Conservation (phyloP, 1,284 basidiomycete species). For the Phenoliferia sp. region DNA sequence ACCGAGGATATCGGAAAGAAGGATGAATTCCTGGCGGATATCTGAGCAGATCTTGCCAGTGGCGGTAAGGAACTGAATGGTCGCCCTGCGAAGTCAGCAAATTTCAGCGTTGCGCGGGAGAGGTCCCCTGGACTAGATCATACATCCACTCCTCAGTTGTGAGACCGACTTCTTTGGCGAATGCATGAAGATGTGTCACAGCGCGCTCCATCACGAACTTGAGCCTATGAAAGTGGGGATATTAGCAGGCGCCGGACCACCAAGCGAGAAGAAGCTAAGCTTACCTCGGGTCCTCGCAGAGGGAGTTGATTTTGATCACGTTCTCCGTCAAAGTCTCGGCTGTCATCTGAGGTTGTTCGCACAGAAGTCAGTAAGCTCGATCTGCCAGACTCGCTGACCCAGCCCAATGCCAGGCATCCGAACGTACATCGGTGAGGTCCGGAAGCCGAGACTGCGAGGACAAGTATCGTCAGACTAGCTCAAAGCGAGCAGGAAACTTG, state of each 20-base stretch:
- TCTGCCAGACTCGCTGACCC: background rate
- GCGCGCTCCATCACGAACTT: slow-evolving; percentile 52
- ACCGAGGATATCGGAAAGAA: slow-evolving; percentile 72
- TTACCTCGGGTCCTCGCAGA: slow-evolving; percentile 43
- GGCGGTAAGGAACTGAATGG: slow-evolving; percentile 68
- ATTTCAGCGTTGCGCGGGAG: background rate
- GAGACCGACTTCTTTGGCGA: slow-evolving; percentile 64
- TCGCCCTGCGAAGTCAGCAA: slow-evolving; percentile 38
- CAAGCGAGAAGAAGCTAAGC: background rate
- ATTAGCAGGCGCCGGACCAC: too few relatives aligned
- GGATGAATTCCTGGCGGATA: slow-evolving; percentile 72
- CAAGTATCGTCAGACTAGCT: background rate
- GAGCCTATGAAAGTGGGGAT: slow-evolving; percentile 38
- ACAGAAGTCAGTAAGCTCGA: background rate
- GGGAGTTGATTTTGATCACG: slow-evolving; percentile 50
- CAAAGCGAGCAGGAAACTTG: background rate
- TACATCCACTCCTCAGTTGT: slow-evolving; percentile 80
- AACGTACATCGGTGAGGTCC: slow-evolving; percentile 21
- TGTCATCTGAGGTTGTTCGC: slow-evolving; percentile 17
- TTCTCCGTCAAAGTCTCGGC: slow-evolving; percentile 58
- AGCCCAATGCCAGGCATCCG: background rate
- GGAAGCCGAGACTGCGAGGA: slow-evolving; percentile 15
- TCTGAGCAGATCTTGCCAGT: slow-evolving; percentile 60
- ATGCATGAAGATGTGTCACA: slow-evolving; percentile 62
- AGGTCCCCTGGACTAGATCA: slow-evolving; percentile 10